Conservation (phyloP, 139 green algal species). For the Protoeuglena noctilucae region DNA sequence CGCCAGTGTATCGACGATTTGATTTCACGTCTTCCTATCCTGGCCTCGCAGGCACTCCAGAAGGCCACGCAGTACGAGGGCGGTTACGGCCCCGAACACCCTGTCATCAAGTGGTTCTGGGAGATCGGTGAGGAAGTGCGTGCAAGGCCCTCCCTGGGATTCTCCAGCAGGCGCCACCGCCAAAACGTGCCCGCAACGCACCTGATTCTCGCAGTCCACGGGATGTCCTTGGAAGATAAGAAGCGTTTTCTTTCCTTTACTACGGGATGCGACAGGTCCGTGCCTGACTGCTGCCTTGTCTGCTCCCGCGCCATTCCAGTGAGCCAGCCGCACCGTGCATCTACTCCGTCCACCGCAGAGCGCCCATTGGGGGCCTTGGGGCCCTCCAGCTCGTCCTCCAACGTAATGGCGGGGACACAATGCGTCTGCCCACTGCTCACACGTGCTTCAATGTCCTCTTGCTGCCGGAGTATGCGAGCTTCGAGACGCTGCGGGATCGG, state of each 20-base stretch:
- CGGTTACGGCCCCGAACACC: constrained; percentile 28
- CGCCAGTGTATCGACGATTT: not conserved
- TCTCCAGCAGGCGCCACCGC: too few species aligned
- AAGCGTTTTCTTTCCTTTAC: constrained; percentile 22
- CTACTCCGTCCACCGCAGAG: not conserved
- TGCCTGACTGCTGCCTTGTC: too few species aligned
- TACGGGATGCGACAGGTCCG: constrained; percentile 30
- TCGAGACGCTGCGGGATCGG: constrained; percentile 12
- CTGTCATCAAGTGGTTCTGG: constrained; percentile 54
- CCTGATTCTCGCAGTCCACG: constrained; percentile 6
- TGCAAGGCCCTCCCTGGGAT: too few species aligned
- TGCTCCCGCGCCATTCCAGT: too few species aligned
- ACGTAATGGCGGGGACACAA: constrained; percentile 18
- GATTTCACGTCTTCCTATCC: not conserved
- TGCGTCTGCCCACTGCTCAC: constrained; percentile 62
- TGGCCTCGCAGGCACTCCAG: constrained; percentile 29
- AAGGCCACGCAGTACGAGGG: constrained; percentile 45
- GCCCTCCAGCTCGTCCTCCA: constrained; percentile 29
- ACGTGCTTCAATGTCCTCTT: constrained; percentile 89
- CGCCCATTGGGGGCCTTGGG: constrained; percentile 49
- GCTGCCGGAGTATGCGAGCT: constrained; percentile 48
- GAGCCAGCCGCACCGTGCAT: too few species aligned
- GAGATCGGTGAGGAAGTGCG: constrained; percentile 21
- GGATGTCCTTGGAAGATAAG: constrained; percentile 23
- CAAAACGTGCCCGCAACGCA: not conserved